Percentiles rank a stretch among this genome's conserved stretches.
Conservation (phyloP, 1,284 basidiomycete genomes). For the Termitomyces sp. region DNA sequence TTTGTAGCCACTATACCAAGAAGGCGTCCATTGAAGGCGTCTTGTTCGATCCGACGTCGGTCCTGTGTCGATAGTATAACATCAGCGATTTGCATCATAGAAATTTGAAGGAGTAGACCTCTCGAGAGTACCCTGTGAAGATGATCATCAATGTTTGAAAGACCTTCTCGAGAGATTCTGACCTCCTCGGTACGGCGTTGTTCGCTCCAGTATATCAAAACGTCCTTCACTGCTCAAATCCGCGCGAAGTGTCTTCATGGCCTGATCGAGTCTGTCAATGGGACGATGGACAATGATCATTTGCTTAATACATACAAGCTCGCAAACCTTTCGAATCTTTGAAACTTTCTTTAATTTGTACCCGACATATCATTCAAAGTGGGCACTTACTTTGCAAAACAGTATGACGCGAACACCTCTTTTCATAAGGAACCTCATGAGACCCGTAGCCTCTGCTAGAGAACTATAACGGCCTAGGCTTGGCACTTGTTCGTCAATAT, state of each 20-base stretch:
- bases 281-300: background rate
- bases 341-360: background rate
- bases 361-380: background rate
- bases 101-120: constrained; percentile 19
- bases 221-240: constrained; percentile 75
- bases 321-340: constrained; percentile 77
- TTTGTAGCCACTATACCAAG: constrained; percentile 90
- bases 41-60: constrained; percentile 77
- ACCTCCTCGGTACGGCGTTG: constrained; percentile 87
- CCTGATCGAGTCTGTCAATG: constrained; percentile 30
- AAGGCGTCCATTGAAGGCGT: constrained; percentile 81
- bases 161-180: constrained; percentile 2
- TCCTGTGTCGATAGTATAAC: constrained; percentile 44
- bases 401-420: constrained; percentile 79
- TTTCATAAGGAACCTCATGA: constrained; percentile 83
- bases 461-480: constrained; percentile 57
- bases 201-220: constrained; percentile 69
- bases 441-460: constrained; percentile 64
- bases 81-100: background rate
- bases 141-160: background rate
- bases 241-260: constrained; percentile 75
- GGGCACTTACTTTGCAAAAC: constrained; percentile 71
- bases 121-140: constrained; percentile 33
- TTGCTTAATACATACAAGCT: constrained; percentile 48
- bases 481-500: constrained; percentile 55